Conservation (phyloP, 768 basidiomycete genomes). For the Strobilomyces dryophilus region DNA sequence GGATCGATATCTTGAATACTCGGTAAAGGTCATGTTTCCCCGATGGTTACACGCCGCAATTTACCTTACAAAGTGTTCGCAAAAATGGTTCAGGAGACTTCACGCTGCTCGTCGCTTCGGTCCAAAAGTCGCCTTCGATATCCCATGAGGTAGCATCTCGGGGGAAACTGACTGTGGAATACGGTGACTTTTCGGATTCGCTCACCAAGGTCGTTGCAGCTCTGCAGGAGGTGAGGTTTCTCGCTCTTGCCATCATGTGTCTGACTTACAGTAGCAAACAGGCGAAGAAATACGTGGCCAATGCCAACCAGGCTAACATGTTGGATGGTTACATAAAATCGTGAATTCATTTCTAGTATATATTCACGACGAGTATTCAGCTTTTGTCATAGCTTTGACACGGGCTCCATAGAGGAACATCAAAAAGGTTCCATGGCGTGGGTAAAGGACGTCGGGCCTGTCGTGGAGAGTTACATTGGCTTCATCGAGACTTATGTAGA, state of each 20-base stretch:
- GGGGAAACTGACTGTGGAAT: constrained; percentile 58
- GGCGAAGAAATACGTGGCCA: constrained; percentile 73
- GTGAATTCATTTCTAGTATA: constrained; percentile 34
- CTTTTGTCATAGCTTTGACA: constrained; percentile 47
- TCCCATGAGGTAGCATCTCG: constrained; percentile 45
- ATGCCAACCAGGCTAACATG: constrained; percentile 70
- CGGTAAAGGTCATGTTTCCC: constrained; percentile 41
- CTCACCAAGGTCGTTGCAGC: constrained; percentile 53
- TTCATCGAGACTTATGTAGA: constrained; percentile 87
- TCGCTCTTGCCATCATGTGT: background rate
- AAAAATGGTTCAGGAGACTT: constrained; percentile 63
- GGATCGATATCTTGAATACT: constrained; percentile 78
- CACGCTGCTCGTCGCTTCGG: constrained; percentile 74
- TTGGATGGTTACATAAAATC: constrained; percentile 76
- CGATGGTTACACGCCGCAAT: background rate
- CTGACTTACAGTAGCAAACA: constrained; percentile 22
- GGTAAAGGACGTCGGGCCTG: constrained; percentile 85
- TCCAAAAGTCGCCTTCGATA: constrained; percentile 35
- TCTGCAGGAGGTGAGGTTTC: constrained; percentile 49
- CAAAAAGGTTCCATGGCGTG: constrained; percentile 72
- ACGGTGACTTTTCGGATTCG: constrained; percentile 67
- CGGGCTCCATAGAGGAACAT: constrained; percentile 77
- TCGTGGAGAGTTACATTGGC: constrained; percentile 86
- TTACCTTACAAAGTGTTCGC: constrained; percentile 47
- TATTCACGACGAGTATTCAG: background rate